phyloP scores from a whole-genome alignment of 2,329 filamentous ascomycete genomes.

The Colletotrichum trifolii region DNA sequence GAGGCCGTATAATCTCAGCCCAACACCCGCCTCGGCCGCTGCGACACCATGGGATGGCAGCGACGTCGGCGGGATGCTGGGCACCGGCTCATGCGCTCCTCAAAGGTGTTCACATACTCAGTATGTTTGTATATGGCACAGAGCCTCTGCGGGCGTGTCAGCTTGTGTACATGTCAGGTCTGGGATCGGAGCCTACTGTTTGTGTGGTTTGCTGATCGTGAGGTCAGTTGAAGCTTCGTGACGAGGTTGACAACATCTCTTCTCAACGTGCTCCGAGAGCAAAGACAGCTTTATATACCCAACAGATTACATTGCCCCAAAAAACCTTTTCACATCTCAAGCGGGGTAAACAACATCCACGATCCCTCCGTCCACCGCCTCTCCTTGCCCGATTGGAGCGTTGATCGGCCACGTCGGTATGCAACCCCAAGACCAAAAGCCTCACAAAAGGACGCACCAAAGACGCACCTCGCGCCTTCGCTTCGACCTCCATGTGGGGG shows the following conservation, averaged over 20 bases:
- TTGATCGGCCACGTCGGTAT: constrained; percentile 28
- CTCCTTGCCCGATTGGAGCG: constrained; percentile 11
- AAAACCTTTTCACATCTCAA: constrained; percentile 25
- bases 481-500: not conserved
- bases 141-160: constrained; percentile 28
- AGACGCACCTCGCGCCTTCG: constrained; percentile 2
- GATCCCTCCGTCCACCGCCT: constrained; percentile 7
- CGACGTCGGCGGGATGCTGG: constrained; percentile 40
- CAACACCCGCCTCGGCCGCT: constrained; percentile 44
- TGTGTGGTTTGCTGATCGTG: not conserved
- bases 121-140: not conserved
- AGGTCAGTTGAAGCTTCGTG: no score
- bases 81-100: constrained; percentile 73
- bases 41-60: constrained; percentile 30
- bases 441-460: not conserved
- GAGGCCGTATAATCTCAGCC: constrained; percentile 90
- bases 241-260: no score
- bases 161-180: constrained; percentile 8
- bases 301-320: constrained; percentile 5
- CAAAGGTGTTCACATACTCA: constrained; percentile 30
- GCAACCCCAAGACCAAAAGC: constrained; percentile 10
- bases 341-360: constrained; percentile 31
- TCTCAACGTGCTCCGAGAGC: no score
- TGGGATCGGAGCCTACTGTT: constrained; percentile 24
- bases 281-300: constrained; percentile 18